Evolutionary conservation across 257 asterid species (phyloP).

Genomic region (Jacaranda mimosifolia): DNA sequence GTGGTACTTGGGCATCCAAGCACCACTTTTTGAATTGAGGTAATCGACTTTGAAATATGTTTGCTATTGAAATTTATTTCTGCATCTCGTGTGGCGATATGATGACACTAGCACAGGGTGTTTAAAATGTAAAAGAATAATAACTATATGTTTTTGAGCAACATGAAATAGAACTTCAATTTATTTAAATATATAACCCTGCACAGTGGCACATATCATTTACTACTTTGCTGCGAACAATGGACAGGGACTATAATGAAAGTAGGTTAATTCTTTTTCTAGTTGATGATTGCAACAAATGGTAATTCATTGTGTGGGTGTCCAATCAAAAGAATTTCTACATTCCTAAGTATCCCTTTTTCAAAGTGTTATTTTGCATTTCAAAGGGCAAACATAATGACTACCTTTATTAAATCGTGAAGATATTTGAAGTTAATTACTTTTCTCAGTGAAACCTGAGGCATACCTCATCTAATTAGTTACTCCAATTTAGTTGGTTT

Average conservation of each 20-base stretch:
- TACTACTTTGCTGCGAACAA: background rate
- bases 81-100: background rate
- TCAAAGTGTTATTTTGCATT: background rate
- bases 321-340: background rate
- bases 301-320: background rate
- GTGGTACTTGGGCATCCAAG: background rate
- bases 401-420: background rate
- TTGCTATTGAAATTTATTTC: background rate
- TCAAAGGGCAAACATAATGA: background rate
- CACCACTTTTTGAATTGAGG: too few species aligned
- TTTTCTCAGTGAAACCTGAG: background rate
- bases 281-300: background rate
- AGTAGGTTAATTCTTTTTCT: background rate
- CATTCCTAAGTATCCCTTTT: background rate
- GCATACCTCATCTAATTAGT: background rate
- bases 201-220: background rate
- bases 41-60: background rate
- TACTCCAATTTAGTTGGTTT: background rate
- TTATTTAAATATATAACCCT: background rate
- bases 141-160: background rate
- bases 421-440: background rate
- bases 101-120: background rate
- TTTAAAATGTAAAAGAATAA: background rate
- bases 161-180: background rate
- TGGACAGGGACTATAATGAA: background rate